Conservation (phyloP, 768 basidiomycete species). For the Leccinum broughii region DNA sequence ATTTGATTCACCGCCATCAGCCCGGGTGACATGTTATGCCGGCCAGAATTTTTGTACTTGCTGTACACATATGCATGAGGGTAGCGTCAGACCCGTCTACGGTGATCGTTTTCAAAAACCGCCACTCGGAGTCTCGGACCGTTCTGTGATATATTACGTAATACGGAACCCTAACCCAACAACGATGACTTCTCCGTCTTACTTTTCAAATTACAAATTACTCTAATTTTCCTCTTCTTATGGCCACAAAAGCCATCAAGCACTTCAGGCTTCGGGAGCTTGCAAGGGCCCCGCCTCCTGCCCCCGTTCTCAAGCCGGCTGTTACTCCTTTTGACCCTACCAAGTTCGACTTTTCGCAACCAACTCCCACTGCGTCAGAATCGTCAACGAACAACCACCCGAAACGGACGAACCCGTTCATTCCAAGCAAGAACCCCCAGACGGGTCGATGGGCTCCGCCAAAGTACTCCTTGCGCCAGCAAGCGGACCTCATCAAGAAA, state of each 20-base stretch:
- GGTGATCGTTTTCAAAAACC: too few species aligned
- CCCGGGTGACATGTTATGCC: too few species aligned
- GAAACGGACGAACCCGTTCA: conserved; percentile 61
- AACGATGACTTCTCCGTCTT: accelerated
- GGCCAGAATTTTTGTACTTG: too few species aligned
- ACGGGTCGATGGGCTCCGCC: conserved; percentile 69
- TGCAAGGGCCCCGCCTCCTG: conserved; percentile 14
- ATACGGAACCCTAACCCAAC: too few species aligned
- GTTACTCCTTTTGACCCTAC: conserved; percentile 15
- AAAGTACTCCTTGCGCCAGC: conserved; percentile 70
- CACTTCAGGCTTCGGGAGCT: conserved; percentile 30
- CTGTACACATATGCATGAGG: too few species aligned
- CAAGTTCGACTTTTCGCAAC: conserved; percentile 24
- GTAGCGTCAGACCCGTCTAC: too few species aligned
- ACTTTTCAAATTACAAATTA: neutral
- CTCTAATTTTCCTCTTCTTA: conserved; percentile 4
- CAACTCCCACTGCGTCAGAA: conserved; percentile 3
- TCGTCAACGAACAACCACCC: conserved; percentile 12
- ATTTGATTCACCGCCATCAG: too few species aligned
- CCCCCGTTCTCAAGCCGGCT: conserved; percentile 28
- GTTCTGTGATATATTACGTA: too few species aligned
- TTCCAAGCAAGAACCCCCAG: conserved; percentile 58
- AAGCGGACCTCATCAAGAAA: conserved; percentile 75
- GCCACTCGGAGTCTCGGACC: too few species aligned
- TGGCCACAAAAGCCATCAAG: conserved; percentile 28